Percentiles rank a stretch among this genome's conserved stretches.
Evolutionary conservation across 1,284 basidiomycete species (phyloP).

Genomic region (Moniliophthora roreri): DNA sequence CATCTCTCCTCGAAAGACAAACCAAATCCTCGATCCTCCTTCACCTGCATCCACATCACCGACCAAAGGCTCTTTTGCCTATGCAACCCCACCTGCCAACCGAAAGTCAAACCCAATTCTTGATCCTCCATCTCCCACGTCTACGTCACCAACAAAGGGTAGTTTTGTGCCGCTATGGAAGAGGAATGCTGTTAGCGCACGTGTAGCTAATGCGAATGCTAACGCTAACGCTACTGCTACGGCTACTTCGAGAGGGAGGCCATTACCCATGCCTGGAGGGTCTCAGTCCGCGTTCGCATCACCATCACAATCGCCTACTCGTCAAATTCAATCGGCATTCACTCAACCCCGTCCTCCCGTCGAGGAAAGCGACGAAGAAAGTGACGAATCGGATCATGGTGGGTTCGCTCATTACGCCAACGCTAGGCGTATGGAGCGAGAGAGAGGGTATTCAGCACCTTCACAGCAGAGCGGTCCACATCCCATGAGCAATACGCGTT

Average conservation of each 20-base stretch:
- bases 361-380: background rate
- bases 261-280: no score
- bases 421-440: background rate
- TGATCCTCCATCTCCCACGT: background rate
- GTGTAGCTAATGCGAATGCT: background rate
- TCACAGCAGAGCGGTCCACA: no score
- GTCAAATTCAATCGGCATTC: no score
- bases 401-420: background rate
- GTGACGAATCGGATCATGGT: conserved; percentile 1
- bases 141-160: background rate
- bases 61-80: background rate
- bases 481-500: background rate
- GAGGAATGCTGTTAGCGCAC: background rate
- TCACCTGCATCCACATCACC: background rate
- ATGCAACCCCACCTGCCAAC: no score
- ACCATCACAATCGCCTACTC: no score
- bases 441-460: no score
- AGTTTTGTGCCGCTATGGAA: conserved; percentile 10
- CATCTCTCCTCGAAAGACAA: no score
- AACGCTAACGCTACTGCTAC: background rate
- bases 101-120: background rate
- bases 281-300: no score
- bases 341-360: background rate
- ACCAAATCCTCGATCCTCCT: background rate
- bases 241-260: background rate